Evolutionary conservation across 345 rosid genomes (phyloP).

Genomic region (Eucalyptus marginata): DNA sequence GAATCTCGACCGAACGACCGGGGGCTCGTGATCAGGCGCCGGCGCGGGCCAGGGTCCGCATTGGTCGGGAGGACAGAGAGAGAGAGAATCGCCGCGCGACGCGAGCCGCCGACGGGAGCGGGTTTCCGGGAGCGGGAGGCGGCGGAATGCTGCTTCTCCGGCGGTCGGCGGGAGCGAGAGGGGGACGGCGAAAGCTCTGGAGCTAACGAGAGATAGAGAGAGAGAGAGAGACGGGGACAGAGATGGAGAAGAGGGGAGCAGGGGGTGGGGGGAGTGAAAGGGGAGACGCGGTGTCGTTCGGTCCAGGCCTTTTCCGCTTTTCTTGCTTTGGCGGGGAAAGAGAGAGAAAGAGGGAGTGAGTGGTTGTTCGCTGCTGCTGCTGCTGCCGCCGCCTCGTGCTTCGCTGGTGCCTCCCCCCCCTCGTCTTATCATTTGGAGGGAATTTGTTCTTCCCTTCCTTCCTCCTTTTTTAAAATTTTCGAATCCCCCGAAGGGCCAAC

Average conservation of each 20-base stretch:
- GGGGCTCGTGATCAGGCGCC: background rate
- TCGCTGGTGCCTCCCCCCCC: background rate
- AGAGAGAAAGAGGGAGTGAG: background rate
- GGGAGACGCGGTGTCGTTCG: background rate
- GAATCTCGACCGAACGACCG: background rate
- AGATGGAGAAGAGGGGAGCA: fast-evolving
- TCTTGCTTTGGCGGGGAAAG: conserved; percentile 7
- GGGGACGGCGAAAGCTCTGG: background rate
- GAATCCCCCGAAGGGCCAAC: background rate
- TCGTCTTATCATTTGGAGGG: conserved; percentile 67
- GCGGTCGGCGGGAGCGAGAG: background rate
- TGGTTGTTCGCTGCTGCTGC: background rate
- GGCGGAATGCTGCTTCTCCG: background rate
- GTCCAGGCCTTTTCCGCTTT: background rate
- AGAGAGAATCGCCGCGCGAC: background rate
- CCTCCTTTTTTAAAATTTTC: background rate
- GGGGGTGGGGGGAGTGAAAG: background rate
- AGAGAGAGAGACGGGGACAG: background rate
- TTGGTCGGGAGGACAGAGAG: background rate
- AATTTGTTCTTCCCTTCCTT: conserved; percentile 28
- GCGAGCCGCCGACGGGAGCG: background rate
- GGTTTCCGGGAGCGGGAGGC: no score
- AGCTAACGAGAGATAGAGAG: background rate
- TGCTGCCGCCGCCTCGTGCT: background rate
- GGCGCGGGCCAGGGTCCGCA: background rate